Evolutionary conservation across 768 basidiomycete species (phyloP), one percentile per base, ranked within the genome.

Genomic region (Mycena filopes): DNA sequence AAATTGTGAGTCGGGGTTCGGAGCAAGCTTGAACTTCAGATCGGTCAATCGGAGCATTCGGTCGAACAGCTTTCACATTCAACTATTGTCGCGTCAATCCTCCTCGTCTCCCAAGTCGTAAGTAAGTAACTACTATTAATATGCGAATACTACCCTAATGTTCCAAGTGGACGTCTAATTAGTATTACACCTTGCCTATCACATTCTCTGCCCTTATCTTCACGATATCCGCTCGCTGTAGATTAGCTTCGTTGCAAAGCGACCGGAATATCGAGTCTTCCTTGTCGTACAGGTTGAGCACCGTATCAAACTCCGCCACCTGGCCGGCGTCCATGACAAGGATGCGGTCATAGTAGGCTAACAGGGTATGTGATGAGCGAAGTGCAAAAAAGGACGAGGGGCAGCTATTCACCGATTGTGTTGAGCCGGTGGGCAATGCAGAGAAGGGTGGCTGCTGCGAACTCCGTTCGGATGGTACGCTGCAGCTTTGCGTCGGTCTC

Each of bases 251-350:
- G 56, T 89, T 80, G 71, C 91, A 93, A 26, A 92, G 83, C 4
- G 86, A 85, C 21, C 89, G 81, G 81, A 92, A 92, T 55, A 92
- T 87, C 2, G 89, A 91, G 57, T 82, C 81, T 53, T 83, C 77
- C 62, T 81, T 82, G 72, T 89, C 85, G 69, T 87, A 87, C 4
- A 93, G 83, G 65, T 82, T 83, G 43, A 90, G 80, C 4, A 92
- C 91, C 2, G 89, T 89, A 75, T 92, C 92, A 71, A 87, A 92
- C 75, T 93, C 92, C 12, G 87, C 88, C 4, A 92, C 85, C 33
- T 78, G 70, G 4, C 93, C 92, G 28, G 81, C 77, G 68, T 90
- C 87, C 88, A 94, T 90, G 47, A 93, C 91, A 20, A 94, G 77
- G 23, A 93, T 82, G 23, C 87, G 82, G 70, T 92, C 89, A 67